Conservation (phyloP, 2,329 filamentous ascomycete genomes). For the Raffaelea arxii region DNA sequence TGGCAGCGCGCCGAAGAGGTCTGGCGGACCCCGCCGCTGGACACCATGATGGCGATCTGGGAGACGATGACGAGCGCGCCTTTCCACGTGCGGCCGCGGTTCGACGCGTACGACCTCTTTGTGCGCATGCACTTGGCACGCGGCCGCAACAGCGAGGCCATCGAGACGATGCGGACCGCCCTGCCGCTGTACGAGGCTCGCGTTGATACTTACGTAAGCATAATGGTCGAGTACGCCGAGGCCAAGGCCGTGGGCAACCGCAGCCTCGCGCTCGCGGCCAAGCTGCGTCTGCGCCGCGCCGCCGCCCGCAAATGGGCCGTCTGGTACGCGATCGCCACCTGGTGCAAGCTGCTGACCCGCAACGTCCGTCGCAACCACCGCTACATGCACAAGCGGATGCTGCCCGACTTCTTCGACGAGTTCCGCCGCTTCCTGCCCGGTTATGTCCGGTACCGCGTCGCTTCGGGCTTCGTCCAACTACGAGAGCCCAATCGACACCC, state of each 20-base stretch:
- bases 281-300: constrained; percentile 16
- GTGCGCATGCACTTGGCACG: constrained; percentile 26
- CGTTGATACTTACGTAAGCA: constrained; percentile 11
- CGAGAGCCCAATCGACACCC: constrained; percentile 11
- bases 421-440: constrained; percentile 36
- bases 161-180: constrained; percentile 19
- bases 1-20: constrained; percentile 23
- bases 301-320: constrained; percentile 19
- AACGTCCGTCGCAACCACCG: constrained; percentile 4
- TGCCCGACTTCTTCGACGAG: constrained; percentile 35
- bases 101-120: constrained; percentile 43
- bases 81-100: constrained; percentile 44
- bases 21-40: constrained; percentile 24
- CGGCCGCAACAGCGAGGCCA: constrained; percentile 7
- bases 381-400: constrained; percentile 7
- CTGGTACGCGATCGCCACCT: constrained; percentile 21
- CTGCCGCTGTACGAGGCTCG: constrained; percentile 18
- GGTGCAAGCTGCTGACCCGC: constrained; percentile 15
- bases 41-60: constrained; percentile 44
- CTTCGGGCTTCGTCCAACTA: constrained; percentile 29
- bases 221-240: constrained; percentile 16
- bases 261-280: constrained; percentile 9
- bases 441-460: constrained; percentile 23
- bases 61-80: constrained; percentile 48
- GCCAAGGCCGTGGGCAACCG: constrained; percentile 17